phyloP scores from a whole-genome alignment of 768 basidiomycete species.

The Russula brevipes region DNA sequence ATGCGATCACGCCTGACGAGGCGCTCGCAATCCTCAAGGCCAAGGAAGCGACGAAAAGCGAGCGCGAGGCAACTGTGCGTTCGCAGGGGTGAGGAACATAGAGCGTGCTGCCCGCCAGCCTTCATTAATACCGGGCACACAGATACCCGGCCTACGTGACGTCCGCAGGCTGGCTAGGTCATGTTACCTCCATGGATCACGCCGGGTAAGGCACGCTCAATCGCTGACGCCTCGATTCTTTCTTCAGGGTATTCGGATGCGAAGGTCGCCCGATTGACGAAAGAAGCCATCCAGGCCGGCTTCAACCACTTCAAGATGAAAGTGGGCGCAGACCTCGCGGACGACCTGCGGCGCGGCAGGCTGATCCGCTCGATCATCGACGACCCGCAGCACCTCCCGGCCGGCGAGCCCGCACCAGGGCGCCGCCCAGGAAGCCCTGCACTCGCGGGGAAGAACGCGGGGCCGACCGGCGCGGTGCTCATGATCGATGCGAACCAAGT shows the following conservation, averaged over 20 bases:
- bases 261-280: constrained; percentile 80
- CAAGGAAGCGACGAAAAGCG: constrained; percentile 70
- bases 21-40: constrained; percentile 77
- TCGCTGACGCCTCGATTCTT: not conserved
- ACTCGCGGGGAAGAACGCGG: constrained; percentile 85
- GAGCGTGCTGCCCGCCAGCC: not conserved
- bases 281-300: constrained; percentile 76
- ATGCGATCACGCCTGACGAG: constrained; percentile 88
- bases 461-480: constrained; percentile 87
- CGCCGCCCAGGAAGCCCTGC: constrained; percentile 58
- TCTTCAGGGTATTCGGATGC: constrained; percentile 79
- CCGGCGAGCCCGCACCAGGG: constrained; percentile 44
- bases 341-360: constrained; percentile 81
- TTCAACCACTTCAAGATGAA: constrained; percentile 99
- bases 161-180: constrained; percentile 86
- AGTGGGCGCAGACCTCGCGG: constrained; percentile 78
- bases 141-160: constrained; percentile 95
- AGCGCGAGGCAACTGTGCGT: constrained; percentile 70
- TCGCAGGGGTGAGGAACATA: constrained; percentile 49
- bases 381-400: constrained; percentile 79
- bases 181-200: not conserved
- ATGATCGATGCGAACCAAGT: constrained; percentile 99
- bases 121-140: not conserved
- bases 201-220: not conserved
- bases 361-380: constrained; percentile 95